Evolutionary conservation across 2,329 filamentous ascomycete species (phyloP).

Genomic region (Pleoardoris graminearum): DNA sequence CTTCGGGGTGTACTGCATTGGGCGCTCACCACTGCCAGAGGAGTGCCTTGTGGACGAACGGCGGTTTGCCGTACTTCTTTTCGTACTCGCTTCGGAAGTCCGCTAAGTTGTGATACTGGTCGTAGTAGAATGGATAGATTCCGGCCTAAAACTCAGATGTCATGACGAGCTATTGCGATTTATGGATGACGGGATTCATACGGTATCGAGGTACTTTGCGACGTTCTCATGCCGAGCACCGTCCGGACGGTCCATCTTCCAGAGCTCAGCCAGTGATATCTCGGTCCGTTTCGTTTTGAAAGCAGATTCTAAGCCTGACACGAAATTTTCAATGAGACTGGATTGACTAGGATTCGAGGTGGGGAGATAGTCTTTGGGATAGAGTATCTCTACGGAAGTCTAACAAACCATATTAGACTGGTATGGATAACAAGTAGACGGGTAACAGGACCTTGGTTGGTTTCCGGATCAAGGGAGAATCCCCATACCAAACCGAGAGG

Average conservation of each 20-base stretch:
- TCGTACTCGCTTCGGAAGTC: not conserved
- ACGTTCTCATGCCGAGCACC: too few species aligned
- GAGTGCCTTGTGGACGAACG: slow-evolving; percentile 5
- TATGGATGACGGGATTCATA: not conserved
- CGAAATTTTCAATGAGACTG: not conserved
- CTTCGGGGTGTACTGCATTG: not conserved
- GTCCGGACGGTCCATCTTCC: slow-evolving; percentile 3
- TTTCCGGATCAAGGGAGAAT: not conserved
- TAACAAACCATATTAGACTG: too few species aligned
- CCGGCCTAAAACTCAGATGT: not conserved
- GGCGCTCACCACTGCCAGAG: slow-evolving; percentile 6
- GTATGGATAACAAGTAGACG: too few species aligned
- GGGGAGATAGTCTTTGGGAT: slow-evolving; percentile 6
- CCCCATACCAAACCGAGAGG: slow-evolving; percentile 3
- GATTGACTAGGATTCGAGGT: slow-evolving; percentile 2
- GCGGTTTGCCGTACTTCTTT: not conserved
- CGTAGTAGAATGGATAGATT: slow-evolving; percentile 6
- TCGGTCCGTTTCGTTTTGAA: not conserved
- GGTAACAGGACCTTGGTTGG: not conserved
- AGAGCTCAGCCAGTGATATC: slow-evolving; percentile 7
- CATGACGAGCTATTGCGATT: not conserved
- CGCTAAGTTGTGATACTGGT: slow-evolving; percentile 1
- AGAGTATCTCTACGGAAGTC: too few species aligned
- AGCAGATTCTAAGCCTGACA: slow-evolving; percentile 2
- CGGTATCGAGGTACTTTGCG: slow-evolving; percentile 3